phyloP scores from a whole-genome alignment of 73 alveolate genomes.

The Tetrahymena elliotti region DNA sequence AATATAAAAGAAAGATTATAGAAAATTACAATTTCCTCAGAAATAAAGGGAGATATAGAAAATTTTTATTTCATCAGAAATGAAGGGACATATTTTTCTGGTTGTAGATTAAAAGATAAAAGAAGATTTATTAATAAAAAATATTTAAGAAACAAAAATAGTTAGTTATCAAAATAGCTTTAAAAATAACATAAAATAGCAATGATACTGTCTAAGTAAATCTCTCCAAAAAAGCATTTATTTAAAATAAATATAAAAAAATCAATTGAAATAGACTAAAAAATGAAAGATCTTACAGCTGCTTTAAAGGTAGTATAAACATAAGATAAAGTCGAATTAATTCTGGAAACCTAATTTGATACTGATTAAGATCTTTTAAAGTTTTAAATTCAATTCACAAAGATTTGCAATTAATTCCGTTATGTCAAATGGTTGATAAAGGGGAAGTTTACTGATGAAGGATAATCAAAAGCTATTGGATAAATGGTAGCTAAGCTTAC shows the following conservation, averaged over 20 bases:
- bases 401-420: not conserved
- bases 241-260: not conserved
- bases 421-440: not conserved
- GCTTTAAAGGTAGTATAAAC: not conserved
- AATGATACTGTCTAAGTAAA: not conserved
- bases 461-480: not conserved
- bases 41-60: too few relatives aligned
- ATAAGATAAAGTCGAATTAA: not conserved
- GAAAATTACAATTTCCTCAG: too few relatives aligned
- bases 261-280: not conserved
- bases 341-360: not conserved
- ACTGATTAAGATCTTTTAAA: not conserved
- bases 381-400: not conserved
- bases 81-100: too few relatives aligned
- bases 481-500: not conserved
- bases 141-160: too few relatives aligned
- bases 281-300: not conserved
- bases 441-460: not conserved
- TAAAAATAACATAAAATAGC: too few relatives aligned
- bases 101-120: too few relatives aligned
- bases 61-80: too few relatives aligned
- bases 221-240: not conserved
- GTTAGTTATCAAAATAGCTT: not conserved
- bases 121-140: too few relatives aligned
- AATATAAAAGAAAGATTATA: too few relatives aligned